phyloP scores from a whole-genome alignment of 2,329 filamentous ascomycete species.

The Ploettnerulaceae sp. region DNA sequence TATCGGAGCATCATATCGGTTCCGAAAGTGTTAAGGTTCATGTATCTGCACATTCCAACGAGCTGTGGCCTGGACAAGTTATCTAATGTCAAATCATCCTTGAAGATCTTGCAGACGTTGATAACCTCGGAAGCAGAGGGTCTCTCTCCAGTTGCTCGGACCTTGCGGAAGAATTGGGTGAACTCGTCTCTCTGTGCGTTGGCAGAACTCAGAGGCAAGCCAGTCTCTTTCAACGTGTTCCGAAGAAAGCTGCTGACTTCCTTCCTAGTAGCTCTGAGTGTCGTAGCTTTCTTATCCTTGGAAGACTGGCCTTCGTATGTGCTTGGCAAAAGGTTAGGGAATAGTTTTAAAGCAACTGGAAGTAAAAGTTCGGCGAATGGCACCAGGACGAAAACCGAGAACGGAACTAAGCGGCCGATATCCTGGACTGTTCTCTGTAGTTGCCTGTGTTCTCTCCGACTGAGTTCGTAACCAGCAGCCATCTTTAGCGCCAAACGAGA shows the following conservation, averaged over 20 bases:
- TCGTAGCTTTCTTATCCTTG: conserved; percentile 81
- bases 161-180: conserved; percentile 93
- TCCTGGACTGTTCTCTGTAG: conserved; percentile 91
- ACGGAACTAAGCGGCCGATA: conserved; percentile 85
- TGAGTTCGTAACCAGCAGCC: conserved; percentile 95
- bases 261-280: conserved; percentile 79
- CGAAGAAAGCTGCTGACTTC: conserved; percentile 90
- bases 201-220: conserved; percentile 76
- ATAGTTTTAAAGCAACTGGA: conserved; percentile 85
- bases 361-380: conserved; percentile 92
- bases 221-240: conserved; percentile 87
- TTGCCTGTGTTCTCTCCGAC: conserved; percentile 87
- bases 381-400: conserved; percentile 94
- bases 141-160: conserved; percentile 83
- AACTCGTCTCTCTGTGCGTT: conserved; percentile 93
- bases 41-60: conserved; percentile 96
- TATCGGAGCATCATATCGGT: conserved; percentile 98
- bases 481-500: conserved; percentile 90
- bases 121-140: conserved; percentile 89
- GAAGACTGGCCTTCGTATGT: conserved; percentile 92
- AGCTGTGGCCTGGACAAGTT: conserved; percentile 93
- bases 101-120: conserved; percentile 98
- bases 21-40: conserved; percentile 95
- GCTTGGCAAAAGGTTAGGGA: conserved; percentile 95
- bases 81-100: conserved; percentile 94